phyloP scores from a whole-genome alignment of 2,329 filamentous ascomycete species.

The Fusarium pilosicola region DNA sequence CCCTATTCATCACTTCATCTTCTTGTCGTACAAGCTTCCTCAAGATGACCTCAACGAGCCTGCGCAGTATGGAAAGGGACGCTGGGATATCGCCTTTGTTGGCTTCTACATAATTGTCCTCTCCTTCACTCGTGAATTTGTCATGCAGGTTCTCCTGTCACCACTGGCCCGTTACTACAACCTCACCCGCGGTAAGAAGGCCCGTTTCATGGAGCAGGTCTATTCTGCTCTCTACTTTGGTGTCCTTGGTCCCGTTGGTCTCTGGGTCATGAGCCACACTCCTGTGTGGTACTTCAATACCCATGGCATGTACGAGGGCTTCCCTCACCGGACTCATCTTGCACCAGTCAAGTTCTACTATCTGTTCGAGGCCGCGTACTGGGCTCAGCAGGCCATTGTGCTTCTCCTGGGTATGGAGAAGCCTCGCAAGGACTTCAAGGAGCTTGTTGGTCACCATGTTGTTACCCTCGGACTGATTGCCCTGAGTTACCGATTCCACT shows the following conservation, averaged over 20 bases:
- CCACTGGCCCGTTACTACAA: constrained; percentile 77
- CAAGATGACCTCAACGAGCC: constrained; percentile 54
- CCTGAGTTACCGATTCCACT: constrained; percentile 94
- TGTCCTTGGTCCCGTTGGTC: constrained; percentile 81
- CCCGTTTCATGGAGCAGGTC: constrained; percentile 94
- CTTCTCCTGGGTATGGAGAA: constrained; percentile 89
- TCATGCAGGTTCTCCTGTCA: constrained; percentile 90
- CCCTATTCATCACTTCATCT: constrained; percentile 82
- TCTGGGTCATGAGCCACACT: constrained; percentile 92
- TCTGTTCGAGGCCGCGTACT: constrained; percentile 92
- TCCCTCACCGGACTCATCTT: constrained; percentile 84
- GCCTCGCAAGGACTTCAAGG: constrained; percentile 93
- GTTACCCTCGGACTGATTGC: constrained; percentile 86
- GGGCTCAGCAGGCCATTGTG: constrained; percentile 93
- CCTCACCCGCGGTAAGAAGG: constrained; percentile 81
- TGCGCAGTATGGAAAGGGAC: constrained; percentile 87
- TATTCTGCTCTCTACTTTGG: constrained; percentile 94
- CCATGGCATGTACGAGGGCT: constrained; percentile 86
- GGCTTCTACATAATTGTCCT: constrained; percentile 89
- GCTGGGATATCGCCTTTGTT: constrained; percentile 86
- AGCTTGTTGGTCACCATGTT: constrained; percentile 91
- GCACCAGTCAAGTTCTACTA: constrained; percentile 94
- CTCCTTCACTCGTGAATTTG: constrained; percentile 92
- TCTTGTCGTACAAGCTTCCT: constrained; percentile 86
- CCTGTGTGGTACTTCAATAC: constrained; percentile 98